These are phyloP conservation scores for Pleurostoma richardsiae DNA, from an alignment of 2,329 filamentous ascomycete species.

Conservation along the genomic window DNA sequence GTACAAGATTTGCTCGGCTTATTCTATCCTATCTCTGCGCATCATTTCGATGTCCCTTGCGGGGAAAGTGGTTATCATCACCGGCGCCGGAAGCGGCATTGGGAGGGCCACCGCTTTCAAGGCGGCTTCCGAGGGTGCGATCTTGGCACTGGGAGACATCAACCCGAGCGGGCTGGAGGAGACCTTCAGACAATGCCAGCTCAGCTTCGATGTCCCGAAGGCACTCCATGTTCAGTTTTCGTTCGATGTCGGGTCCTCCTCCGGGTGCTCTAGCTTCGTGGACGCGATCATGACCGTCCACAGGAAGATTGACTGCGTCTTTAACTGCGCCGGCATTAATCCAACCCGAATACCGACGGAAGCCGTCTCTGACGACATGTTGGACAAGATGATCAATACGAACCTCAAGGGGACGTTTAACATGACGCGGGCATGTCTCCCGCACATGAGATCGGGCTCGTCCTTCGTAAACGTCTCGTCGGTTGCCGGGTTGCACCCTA, in stretches of 20 bases:
- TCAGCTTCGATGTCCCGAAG: background rate
- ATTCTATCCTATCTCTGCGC: too few relatives aligned
- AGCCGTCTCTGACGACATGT: slow-evolving; percentile 38
- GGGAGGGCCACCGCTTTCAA: slow-evolving; percentile 17
- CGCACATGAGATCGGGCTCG: slow-evolving; percentile 24
- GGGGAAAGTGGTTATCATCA: slow-evolving; percentile 10
- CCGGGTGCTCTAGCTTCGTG: slow-evolving; percentile 16
- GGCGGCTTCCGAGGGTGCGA: slow-evolving; percentile 16
- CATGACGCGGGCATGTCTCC: slow-evolving; percentile 33
- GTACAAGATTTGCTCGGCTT: too few relatives aligned
- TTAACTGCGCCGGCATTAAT: slow-evolving; percentile 41
- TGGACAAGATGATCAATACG: slow-evolving; percentile 35
- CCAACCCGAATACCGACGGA: slow-evolving; percentile 33
- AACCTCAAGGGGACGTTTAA: slow-evolving; percentile 40
- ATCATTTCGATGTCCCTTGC: too few relatives aligned
- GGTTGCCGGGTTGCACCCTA: slow-evolving; percentile 19
- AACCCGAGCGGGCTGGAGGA: slow-evolving; percentile 12
- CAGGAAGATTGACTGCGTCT: slow-evolving; percentile 26
- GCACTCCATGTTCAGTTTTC: slow-evolving; percentile 1
- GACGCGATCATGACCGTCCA: slow-evolving; percentile 12
- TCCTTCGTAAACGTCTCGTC: slow-evolving; percentile 32
- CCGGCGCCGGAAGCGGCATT: slow-evolving; percentile 16
- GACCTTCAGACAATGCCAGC: background rate
- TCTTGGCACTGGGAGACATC: slow-evolving; percentile 19
- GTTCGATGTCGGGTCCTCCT: slow-evolving; percentile 20